Evolutionary conservation across 106 monocot species (phyloP), one percentile per base, ranked within the genome.

Genomic region (Acorus calamus): DNA sequence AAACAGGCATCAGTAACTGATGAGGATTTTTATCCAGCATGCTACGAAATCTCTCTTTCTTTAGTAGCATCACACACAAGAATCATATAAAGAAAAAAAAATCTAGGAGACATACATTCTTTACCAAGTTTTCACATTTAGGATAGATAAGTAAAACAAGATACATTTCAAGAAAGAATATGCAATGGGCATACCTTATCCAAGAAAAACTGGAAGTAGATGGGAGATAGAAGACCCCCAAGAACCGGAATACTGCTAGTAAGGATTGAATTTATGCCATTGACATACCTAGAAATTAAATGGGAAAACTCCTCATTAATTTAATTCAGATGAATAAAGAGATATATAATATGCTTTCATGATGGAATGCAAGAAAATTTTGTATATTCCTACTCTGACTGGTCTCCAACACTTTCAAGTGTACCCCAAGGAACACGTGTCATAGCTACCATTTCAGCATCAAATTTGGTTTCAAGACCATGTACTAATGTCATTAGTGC

Each of bases 391-490:
- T 91, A 96, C 96, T 96, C 96, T 69, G 96, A 96, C 62, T 96
- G 98, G 60, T 98, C 98, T 52, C 98, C 98, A 73, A 98, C 98
- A 64, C 85, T 85, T 83, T 98, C 98, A 60, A 98, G 92, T 56
- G 66, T 92, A 48, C 85, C 83, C 98, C 98, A 98, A 14, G 85
- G 92, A 64, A 98, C 85, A 53, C 98, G 98, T 57, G 98, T 85
- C 98, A 98, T 98, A 54, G 88, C 82, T 78, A 88, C 68, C 98
- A 98, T 92, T 79, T 98, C 98, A 76, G 75, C 66, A 74, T 98
- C 98, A 83, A 98, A 98, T 65, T 98, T 98, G 50, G 98, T 92
- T 71, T 98, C 98, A 71, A 98, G 66, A 56, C 98, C 98, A 66
- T 98, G 80, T 42, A 99, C 98, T 62, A 99, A 70, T 58, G 98